Percentiles rank a stretch among this genome's conserved stretches.
phyloP scores from a whole-genome alignment of 1,284 basidiomycete species.

The Cryptococcus sp. region DNA sequence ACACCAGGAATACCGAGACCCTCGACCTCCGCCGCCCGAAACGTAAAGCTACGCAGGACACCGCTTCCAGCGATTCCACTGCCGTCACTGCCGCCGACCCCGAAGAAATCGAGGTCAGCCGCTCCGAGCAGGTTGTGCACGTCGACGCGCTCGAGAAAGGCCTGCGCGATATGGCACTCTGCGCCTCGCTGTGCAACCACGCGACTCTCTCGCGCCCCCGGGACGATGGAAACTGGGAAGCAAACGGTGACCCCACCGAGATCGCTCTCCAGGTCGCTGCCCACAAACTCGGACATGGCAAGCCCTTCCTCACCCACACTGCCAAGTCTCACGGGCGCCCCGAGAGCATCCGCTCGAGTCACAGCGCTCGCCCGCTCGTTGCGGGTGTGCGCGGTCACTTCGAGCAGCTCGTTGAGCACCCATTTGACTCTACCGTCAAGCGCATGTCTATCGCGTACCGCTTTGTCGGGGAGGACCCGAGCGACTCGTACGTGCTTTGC shows the following conservation, averaged over 20 bases:
- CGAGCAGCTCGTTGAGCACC: slow-evolving; percentile 53
- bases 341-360: slow-evolving; percentile 25
- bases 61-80: neutral
- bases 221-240: slow-evolving; percentile 58
- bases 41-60: slow-evolving; percentile 1
- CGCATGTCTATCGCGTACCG: slow-evolving; percentile 59
- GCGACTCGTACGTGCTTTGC: slow-evolving; percentile 36
- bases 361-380: slow-evolving; percentile 19
- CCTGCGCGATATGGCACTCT: slow-evolving; percentile 50
- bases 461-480: slow-evolving; percentile 26
- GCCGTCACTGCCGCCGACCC: slow-evolving; percentile 20
- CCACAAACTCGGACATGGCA: slow-evolving; percentile 53
- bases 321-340: slow-evolving; percentile 6
- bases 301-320: slow-evolving; percentile 46
- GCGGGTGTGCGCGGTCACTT: slow-evolving; percentile 39
- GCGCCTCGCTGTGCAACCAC: slow-evolving; percentile 54
- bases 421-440: slow-evolving; percentile 64
- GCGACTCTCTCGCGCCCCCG: slow-evolving; percentile 49
- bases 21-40: slow-evolving; percentile 25
- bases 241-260: slow-evolving; percentile 67
- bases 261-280: slow-evolving; percentile 64
- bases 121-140: slow-evolving; percentile 29
- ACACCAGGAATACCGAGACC: slow-evolving; percentile 15
- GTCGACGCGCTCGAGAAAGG: slow-evolving; percentile 38
- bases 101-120: slow-evolving; percentile 30